phyloP scores from a whole-genome alignment of 2,329 filamentous ascomycete species.

The Ophiostoma ips region DNA sequence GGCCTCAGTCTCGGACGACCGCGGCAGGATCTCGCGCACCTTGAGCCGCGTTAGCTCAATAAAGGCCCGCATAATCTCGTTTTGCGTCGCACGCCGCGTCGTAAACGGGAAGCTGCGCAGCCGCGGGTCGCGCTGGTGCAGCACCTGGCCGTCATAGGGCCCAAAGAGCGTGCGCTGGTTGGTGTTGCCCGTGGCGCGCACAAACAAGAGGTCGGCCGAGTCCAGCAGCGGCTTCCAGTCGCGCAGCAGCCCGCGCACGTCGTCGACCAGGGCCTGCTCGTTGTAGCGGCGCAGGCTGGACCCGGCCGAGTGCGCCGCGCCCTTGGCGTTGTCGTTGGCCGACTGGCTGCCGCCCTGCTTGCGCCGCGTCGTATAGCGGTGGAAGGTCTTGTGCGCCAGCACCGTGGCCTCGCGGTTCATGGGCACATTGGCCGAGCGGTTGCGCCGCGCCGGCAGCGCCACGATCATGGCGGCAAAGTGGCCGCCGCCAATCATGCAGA shows the following conservation, averaged over 20 bases:
- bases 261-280: conserved; percentile 77
- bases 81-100: conserved; percentile 81
- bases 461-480: conserved; percentile 97
- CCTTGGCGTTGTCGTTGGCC: conserved; percentile 35
- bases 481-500: conserved; percentile 97
- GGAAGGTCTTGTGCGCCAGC: conserved; percentile 92
- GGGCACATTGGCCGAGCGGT: conserved; percentile 52
- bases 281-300: conserved; percentile 85
- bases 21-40: conserved; percentile 61
- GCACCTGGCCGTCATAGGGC: conserved; percentile 76
- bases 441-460: conserved; percentile 66
- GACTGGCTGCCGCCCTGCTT: conserved; percentile 96
- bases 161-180: conserved; percentile 83
- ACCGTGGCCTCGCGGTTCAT: conserved; percentile 78
- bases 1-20: conserved; percentile 26
- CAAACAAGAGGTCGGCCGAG: conserved; percentile 70
- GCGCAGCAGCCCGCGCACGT: conserved; percentile 64
- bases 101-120: conserved; percentile 86
- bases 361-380: conserved; percentile 86
- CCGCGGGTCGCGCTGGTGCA: conserved; percentile 64
- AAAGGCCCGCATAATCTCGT: conserved; percentile 86
- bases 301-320: conserved; percentile 62
- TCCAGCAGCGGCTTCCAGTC: conserved; percentile 85
- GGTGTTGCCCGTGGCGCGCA: conserved; percentile 74
- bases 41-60: conserved; percentile 89